Conservation (phyloP, 371 early-diverging fungal species). For the Apophysomyces ossiformis region DNA sequence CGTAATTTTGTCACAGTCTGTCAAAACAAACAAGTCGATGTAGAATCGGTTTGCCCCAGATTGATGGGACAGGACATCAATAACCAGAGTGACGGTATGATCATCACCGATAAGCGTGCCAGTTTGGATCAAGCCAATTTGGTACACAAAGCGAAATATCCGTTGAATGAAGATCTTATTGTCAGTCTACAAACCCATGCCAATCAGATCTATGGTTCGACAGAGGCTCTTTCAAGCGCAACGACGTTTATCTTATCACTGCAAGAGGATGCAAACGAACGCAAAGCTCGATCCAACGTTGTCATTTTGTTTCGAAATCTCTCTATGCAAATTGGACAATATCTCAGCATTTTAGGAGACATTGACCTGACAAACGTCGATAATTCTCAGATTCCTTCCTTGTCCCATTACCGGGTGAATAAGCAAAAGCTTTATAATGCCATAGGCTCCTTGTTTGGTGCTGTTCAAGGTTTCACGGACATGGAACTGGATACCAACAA, state of each 20-base stretch:
- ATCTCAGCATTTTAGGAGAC: constrained; percentile 35
- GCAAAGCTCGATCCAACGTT: constrained; percentile 30
- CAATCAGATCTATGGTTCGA: constrained; percentile 50
- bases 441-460: constrained; percentile 67
- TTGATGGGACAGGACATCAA: constrained; percentile 23
- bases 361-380: constrained; percentile 34
- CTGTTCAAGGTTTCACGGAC: constrained; percentile 65
- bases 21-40: constrained; percentile 40
- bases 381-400: constrained; percentile 21
- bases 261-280: not conserved
- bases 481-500: constrained; percentile 38
- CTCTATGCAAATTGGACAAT: constrained; percentile 41
- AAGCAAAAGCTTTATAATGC: constrained; percentile 67
- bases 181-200: constrained; percentile 52
- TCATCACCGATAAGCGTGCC: not conserved
- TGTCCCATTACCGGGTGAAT: constrained; percentile 51
- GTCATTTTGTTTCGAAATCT: constrained; percentile 44
- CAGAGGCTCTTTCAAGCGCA: constrained; percentile 45
- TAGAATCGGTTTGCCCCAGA: constrained; percentile 37
- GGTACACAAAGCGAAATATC: constrained; percentile 38
- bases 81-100: not conserved
- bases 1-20: constrained; percentile 65
- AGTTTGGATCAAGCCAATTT: constrained; percentile 16
- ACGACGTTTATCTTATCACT: constrained; percentile 28
- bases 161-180: constrained; percentile 50